Evolutionary conservation across 2,329 filamentous ascomycete genomes (phyloP).

Genomic region (Arthrobotrys iridis): DNA sequence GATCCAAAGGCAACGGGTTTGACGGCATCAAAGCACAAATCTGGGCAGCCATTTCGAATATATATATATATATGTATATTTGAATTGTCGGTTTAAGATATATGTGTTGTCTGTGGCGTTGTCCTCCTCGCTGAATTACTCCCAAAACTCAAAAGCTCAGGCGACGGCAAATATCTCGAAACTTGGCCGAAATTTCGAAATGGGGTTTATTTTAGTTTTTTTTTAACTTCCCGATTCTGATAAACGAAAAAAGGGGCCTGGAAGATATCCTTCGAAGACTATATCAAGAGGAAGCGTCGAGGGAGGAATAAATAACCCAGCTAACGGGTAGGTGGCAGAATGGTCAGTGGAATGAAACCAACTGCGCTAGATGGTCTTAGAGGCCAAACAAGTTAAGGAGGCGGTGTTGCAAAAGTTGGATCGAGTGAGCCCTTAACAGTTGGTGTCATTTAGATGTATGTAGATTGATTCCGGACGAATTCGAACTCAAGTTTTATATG

Average conservation of each 20-base stretch:
- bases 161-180: background rate
- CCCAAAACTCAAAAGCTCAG: background rate
- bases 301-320: background rate
- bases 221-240: constrained; percentile 1
- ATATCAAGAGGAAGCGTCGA: background rate
- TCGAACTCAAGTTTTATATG: background rate
- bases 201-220: background rate
- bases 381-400: constrained; percentile 39
- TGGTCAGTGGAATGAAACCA: constrained; percentile 10
- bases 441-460: constrained; percentile 50
- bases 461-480: constrained; percentile 16
- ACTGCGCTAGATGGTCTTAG: constrained; percentile 19
- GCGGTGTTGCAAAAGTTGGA: constrained; percentile 50
- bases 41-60: constrained; percentile 44
- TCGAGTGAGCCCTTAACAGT: constrained; percentile 32
- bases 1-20: constrained; percentile 41
- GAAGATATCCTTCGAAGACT: background rate
- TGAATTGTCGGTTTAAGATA: background rate
- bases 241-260: constrained; percentile 1
- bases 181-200: background rate
- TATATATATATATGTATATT: too few relatives aligned
- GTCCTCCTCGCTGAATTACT: background rate
- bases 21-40: constrained; percentile 47
- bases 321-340: background rate
- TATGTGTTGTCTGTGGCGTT: constrained; percentile 38